These are phyloP conservation scores for Berberis vulgaris DNA, from an alignment of 164 flowering plant genomes.

Conservation along the genomic window DNA sequence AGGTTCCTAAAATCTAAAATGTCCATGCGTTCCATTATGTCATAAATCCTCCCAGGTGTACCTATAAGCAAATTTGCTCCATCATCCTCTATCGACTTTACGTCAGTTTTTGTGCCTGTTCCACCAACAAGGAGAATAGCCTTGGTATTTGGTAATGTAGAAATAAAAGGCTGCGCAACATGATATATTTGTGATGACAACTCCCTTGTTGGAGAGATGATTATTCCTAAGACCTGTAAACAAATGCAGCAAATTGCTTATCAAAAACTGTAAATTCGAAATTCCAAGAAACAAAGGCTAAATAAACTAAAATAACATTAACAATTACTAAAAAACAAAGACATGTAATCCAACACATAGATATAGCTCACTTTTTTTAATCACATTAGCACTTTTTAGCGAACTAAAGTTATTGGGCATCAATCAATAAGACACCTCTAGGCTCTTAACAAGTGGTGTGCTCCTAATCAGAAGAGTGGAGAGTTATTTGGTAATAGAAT, in stretches of 20 bases:
- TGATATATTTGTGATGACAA: constrained; percentile 76
- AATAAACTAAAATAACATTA: no score
- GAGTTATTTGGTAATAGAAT: no score
- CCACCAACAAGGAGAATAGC: constrained; percentile 87
- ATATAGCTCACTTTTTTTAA: no score
- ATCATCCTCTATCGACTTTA: constrained; percentile 73
- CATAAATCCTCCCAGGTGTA: constrained; percentile 86
- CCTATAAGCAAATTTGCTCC: constrained; percentile 88
- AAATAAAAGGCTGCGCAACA: constrained; percentile 82
- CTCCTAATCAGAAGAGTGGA: no score
- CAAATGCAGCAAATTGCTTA: background rate
- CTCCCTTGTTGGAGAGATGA: constrained; percentile 95
- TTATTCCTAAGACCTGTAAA: constrained; percentile 67
- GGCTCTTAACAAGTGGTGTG: no score
- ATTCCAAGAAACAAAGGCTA: no score
- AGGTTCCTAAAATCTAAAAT: constrained; percentile 60
- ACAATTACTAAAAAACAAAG: no score
- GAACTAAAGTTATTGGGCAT: no score
- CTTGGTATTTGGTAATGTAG: constrained; percentile 57
- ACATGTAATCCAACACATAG: no score
- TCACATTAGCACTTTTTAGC: no score
- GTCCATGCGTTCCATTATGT: constrained; percentile 87
- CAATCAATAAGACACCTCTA: no score
- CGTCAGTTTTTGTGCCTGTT: constrained; percentile 57
- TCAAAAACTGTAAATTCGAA: background rate